Evolutionary conservation across 352 stramenopile genomes (phyloP).

Genomic region (Globisporangium barbulae): DNA sequence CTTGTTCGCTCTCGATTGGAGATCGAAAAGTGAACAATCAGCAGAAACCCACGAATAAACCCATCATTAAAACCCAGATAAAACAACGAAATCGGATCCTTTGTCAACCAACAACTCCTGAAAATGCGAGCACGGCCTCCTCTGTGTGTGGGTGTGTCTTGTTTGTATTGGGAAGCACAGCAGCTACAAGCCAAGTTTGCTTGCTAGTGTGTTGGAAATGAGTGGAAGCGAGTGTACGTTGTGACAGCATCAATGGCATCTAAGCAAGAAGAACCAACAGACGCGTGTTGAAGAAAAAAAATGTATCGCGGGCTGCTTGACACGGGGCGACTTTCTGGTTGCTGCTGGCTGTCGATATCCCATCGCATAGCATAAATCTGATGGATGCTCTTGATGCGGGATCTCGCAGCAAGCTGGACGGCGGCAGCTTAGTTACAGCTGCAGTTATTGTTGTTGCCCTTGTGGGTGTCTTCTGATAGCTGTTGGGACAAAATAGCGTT

Average conservation of each 20-base stretch:
- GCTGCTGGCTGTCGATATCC: neutral
- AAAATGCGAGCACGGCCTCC: no score
- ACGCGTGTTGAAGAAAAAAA: neutral
- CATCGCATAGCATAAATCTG: neutral
- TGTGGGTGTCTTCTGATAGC: conserved; percentile 16
- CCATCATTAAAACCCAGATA: neutral
- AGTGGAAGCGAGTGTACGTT: neutral
- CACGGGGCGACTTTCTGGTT: neutral
- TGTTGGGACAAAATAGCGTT: conserved; percentile 2
- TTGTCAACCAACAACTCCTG: no score
- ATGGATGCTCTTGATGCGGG: neutral
- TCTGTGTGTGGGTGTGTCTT: neutral
- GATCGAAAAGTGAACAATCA: neutral
- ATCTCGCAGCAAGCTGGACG: neutral
- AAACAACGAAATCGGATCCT: neutral
- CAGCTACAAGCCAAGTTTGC: neutral
- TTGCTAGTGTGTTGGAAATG: neutral
- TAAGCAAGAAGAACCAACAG: neutral
- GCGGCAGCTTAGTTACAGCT: conserved; percentile 12
- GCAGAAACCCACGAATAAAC: neutral
- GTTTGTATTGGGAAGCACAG: neutral
- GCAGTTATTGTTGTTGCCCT: conserved; percentile 13
- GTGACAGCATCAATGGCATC: neutral
- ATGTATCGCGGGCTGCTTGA: conserved; percentile 1
- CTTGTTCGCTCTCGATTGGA: neutral